Evolutionary conservation across 345 rosid species (phyloP).

Genomic region (Linum lewisii): DNA sequence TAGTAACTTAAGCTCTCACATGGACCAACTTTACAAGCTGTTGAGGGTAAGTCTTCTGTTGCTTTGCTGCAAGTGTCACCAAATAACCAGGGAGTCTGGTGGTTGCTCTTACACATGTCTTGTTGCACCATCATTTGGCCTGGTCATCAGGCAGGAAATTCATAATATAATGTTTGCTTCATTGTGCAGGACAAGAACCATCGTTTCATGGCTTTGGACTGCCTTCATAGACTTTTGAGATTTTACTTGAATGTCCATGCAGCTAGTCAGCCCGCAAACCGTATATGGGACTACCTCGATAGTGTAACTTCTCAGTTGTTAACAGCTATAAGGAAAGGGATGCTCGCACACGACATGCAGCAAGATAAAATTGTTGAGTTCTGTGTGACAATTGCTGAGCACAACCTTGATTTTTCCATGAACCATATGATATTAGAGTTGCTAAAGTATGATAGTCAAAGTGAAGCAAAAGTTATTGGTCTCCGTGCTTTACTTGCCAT

Average conservation of each 20-base stretch:
- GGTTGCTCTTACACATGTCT: not conserved
- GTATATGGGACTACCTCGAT: constrained; percentile 94
- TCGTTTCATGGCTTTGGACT: constrained; percentile 93
- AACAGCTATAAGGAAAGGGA: constrained; percentile 76
- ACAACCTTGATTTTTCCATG: constrained; percentile 98
- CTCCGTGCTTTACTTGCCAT: constrained; percentile 93
- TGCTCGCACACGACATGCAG: constrained; percentile 94
- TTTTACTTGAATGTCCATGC: constrained; percentile 95
- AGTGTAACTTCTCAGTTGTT: constrained; percentile 96
- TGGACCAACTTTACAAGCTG: constrained; percentile 97
- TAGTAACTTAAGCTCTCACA: constrained; percentile 68
- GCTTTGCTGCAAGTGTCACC: not conserved
- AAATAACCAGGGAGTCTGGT: not conserved
- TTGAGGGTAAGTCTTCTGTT: constrained; percentile 59
- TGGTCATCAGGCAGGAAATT: not conserved
- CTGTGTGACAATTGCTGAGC: constrained; percentile 93
- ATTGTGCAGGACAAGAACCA: constrained; percentile 87
- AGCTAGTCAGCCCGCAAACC: constrained; percentile 84
- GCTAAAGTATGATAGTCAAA: constrained; percentile 87
- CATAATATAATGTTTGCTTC: constrained; percentile 7
- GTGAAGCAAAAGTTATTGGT: constrained; percentile 96
- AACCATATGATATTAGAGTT: constrained; percentile 95
- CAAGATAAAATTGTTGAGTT: constrained; percentile 97
- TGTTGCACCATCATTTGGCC: not conserved
- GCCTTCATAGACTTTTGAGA: constrained; percentile 94